Base-by-base conservation (phyloP, 2,329 filamentous ascomycete species). In the Botrytis medusae region DNA sequence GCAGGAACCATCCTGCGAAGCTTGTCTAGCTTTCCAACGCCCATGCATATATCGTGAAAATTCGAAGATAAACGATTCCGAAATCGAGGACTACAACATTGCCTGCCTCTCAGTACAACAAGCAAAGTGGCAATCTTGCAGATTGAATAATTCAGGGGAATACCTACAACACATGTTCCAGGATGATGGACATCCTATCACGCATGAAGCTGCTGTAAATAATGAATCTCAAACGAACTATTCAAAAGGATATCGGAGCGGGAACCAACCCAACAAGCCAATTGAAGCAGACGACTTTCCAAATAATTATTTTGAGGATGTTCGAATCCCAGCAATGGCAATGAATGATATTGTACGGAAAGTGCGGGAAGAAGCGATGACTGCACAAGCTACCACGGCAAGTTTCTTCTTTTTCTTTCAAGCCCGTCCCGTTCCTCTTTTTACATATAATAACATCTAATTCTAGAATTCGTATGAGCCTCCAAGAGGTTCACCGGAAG, bases 281-380 rank as follows among this genome's bases (percentile, higher is more conserved):
- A 90, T 95, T 25, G 89, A 90, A 48, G 87, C 91, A 0, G 96
- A 99, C 81, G 96, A 99, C 80, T 98, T 99, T 85, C 96, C 96
- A 48, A 94, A 90, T 76, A 98, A 99, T 82, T 90, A 93, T 54
- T 99, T 97, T 86, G 99, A 98, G 84, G 98, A 99, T 78, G 84
- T 99, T 65, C 94, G 95, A 0, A 95, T 98, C 29, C 86, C 99
- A n/a, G 95, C 98, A 79, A 98, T 97, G 82, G 95, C 96, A 71
- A 99, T 99, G 83, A 98, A 98, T 81, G 96, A 98, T 79, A 94
- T 98, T 42, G 97, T 99, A 46, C 95, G 98, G 79, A 98, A 98
- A 82, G 86, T 99, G 72, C 91, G 95, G 14, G 94, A 95, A 37
- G 94, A 98, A 82, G 94, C 96, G 4, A 87, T 97, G 84, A 94